Evolutionary conservation across 345 rosid species (phyloP), one percentile per base, ranked within the genome.

Genomic region (thale cress (Arabidopsis thaliana)): DNA sequence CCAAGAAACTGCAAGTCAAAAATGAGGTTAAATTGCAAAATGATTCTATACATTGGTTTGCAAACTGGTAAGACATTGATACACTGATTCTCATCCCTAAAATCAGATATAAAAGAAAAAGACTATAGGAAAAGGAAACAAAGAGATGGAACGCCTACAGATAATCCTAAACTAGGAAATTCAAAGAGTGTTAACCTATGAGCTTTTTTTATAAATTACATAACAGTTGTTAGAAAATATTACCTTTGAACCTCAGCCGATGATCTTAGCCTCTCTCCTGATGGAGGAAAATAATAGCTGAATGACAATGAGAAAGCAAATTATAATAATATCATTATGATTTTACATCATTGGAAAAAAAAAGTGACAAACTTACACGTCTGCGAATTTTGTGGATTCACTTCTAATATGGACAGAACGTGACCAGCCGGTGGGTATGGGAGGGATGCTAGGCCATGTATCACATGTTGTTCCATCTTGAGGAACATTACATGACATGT

Each of bases 231-330:
- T 44, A 56, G 25, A 52, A 55, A 65, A 8, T 78, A 86, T 33
- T 78, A 93, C 96, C 85, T 93, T 72, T 85, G 87, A 58, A 93
- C 62, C 79, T 93, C 96, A 8, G 86, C 89, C 83, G 74, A 82
- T n/a, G 98, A 90, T 49, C 95, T 91, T 65, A 93, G 86, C 73
- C 83, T 88, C 87, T 93, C 87, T 67, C 95, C 98, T 14, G 94
- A 80, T 0, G 98, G 96, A 48, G 98, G 82, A 67, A 69, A 83
- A 40, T 93, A 90, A 79, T 93, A 90, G 70, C 97, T 93, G 85
- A 82, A 79, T 34, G 38, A 67, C 7, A 22, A 33, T 30, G 13
- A 24, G 62, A 23, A 56, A 70, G 37, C 34, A 7, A 5, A 40
- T 53, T 14, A 68, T 41, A 41, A 30, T 12, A 6, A 4, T 4